Base-by-base conservation (phyloP, 2,329 filamentous ascomycete species). In the Trichoderma sp. region DNA sequence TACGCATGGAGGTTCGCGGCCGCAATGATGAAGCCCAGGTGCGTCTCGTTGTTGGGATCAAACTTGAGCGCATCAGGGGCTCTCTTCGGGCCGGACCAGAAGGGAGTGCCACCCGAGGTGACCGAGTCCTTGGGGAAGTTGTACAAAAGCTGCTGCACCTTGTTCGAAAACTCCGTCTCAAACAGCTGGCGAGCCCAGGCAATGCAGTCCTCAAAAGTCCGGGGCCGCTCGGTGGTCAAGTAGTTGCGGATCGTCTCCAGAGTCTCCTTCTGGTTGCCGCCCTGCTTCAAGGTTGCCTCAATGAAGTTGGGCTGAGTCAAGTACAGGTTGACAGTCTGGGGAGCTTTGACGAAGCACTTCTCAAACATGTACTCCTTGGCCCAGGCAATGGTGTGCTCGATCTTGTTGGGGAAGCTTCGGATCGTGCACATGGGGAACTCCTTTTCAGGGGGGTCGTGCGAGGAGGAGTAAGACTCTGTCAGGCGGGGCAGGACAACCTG, bases 361-460 rank as follows among this genome's bases (percentile, higher is more conserved):
- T 98, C 93, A 79, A 99, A 99, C 69, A 97, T 85, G 72, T 81
- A 79, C 77, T 98, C 95, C 73, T 96, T 92, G 45, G 93, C 90
- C 95, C 95, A 99, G 3, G 95, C 95, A 76, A 99, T 99, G 0
- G 95, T 98, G 78, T 99, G 95, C 80, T 99, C 93, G 72, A 99
- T 99, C 73, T 90, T 90, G 83, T 99, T 99, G 66, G 95, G 95
- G 83, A 99, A 99, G 78, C 93, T 97, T 74, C 92, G 88, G 68
- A 99, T 85, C 5, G 95, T 98, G 78, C 95, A 99, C 93, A 98
- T 98, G 0, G 95, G 95, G 84, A 99, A 98, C 1, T 95, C 96
- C 81, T 97, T 93, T 83, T 99, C 96, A 0, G 95, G 95, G 1
- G 95, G 95, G 76, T 99, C 96, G 76, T 97, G 94, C 21, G 95